Base-by-base conservation (phyloP, 768 basidiomycete species). In the Leccinum uliginosum region DNA sequence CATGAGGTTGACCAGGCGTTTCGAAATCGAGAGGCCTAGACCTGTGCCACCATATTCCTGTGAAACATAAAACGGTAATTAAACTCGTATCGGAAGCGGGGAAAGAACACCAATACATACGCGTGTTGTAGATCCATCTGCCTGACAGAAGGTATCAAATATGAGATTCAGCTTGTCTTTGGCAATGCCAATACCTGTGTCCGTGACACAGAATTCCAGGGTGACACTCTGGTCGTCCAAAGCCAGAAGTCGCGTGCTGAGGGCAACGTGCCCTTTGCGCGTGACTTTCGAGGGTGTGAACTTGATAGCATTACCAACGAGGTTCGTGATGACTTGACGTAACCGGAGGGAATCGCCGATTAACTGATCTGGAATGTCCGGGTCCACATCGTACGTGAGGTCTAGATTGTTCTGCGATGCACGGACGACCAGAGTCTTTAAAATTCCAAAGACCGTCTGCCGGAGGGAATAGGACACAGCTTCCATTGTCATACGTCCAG, bases 401-500 rank as follows among this genome's bases (percentile, higher is more conserved):
- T 98, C 95, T 57, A 99, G 79, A 65, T 95, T 92, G 74, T 94
- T 95, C 73, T 98, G 95, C 0, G 94, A 91, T 2, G 96, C 97
- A 47, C 95, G 94, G 51, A 98, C 94, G 65, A 98, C 95, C 56
- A 99, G 83, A 0, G 96, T 98, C 76, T 99, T 99, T 67, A 98
- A 83, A 59, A 98, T 97, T 27, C 93, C 93, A 66, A 98, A 98
- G 43, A 98, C 93, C 3, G 93, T 96, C 63, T 93, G 88, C n/a
- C 97, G 89, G 27, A 98, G 81, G 10, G 95, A 98, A 75, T 96
- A 99, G 2, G 95, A 89, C n/a, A 98, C 96, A 27, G 92, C 88
- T 74, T 99, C 97, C 90, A 99, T 97, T 2, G 94, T 98, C 97
- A 99, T 99, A 12, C 96, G 89, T 46, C 97, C 97, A 40, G 96